Percentiles rank a stretch among this genome's conserved stretches.
Conservation (phyloP, 352 stramenopile genomes). For the Phytophthora multivora region DNA sequence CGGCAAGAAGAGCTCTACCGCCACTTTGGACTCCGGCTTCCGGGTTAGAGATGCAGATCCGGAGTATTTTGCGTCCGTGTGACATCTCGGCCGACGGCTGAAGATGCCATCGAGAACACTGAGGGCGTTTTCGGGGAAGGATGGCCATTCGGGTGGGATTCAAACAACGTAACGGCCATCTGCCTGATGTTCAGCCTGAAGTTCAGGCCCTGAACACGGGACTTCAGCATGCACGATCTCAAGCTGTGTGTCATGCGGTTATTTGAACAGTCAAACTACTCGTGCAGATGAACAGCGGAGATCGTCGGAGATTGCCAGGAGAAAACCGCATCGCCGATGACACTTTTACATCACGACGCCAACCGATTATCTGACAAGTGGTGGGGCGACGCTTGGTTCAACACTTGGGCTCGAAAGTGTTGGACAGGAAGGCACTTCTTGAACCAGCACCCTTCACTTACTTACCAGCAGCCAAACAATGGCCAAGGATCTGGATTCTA, state of each 20-base stretch:
- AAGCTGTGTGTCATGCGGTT: not conserved
- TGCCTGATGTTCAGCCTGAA: not conserved
- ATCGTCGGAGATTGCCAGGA: not conserved
- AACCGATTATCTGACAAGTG: not conserved
- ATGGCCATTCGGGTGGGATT: conserved; percentile 1
- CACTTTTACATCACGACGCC: not conserved
- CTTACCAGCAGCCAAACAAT: too few species aligned
- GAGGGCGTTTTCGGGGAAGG: conserved; percentile 20
- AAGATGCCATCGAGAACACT: conserved; percentile 6
- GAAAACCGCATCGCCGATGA: not conserved
- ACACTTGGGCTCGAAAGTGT: not conserved
- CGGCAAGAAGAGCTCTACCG: conserved; percentile 4
- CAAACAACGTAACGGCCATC: conserved; percentile 1
- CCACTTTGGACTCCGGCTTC: not conserved
- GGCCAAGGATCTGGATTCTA: too few species aligned
- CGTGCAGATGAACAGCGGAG: not conserved
- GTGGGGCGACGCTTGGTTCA: not conserved
- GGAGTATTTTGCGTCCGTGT: conserved; percentile 6
- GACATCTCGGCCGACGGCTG: conserved; percentile 4
- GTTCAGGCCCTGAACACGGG: too few species aligned
- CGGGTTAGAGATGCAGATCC: not conserved
- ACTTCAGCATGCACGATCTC: conserved; percentile 8
- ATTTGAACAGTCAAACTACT: not conserved
- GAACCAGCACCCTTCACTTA: too few species aligned
- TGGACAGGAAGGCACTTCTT: too few species aligned